Base-by-base conservation (phyloP, 1,284 basidiomycete genomes). In the Ceratobasidium sp. region DNA sequence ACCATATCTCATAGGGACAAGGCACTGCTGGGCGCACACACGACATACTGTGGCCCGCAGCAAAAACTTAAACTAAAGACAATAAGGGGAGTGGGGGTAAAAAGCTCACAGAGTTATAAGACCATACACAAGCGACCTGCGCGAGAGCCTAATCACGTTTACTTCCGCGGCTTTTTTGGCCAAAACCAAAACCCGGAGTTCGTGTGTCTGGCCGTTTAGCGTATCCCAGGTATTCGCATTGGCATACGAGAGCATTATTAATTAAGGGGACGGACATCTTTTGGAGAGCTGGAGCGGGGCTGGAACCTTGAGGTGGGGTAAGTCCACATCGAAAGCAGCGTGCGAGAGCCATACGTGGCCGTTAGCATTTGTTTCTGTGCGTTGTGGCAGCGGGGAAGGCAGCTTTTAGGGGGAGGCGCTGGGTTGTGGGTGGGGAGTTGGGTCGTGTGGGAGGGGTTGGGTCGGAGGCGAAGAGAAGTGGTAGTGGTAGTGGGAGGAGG, bases 101-200 rank as follows among this genome's bases (percentile, higher is more conserved):
- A 64, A 18, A 40, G 72, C 72, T 42, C 26, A 75, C 51, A 73
- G 42, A 56, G 72, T 66, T 76, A 61, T 76, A 53, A 76, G 72
- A 76, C 72, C 72, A 76, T 76, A 76, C 72, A 76, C 72, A 55
- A 76, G 72, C 72, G 49, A 49, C 61, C 61, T 42, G 72, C 49
- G 61, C 72, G 72, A 76, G 72, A 76, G 72, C 72, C 61, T 64
- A 23, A 49, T 66, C 71, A 58, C 39, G 26, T 49, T 51, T 51
- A 13, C 60, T 12, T 13, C 42, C 42, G 60, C 33, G 33, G 33
- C 33, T 33, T 33, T 33, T 33, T 33, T 33, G 33, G 33, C 33
- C 33, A 33, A 33, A 33, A 33, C 33, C 33, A 33, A 33, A 9
- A 2, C 60, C 28, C 44, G 23, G 49, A 26, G 44, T 60, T 33